Evolutionary conservation across 768 basidiomycete species (phyloP), one percentile per base, ranked within the genome.

Genomic region (Lactarius deliciosus): DNA sequence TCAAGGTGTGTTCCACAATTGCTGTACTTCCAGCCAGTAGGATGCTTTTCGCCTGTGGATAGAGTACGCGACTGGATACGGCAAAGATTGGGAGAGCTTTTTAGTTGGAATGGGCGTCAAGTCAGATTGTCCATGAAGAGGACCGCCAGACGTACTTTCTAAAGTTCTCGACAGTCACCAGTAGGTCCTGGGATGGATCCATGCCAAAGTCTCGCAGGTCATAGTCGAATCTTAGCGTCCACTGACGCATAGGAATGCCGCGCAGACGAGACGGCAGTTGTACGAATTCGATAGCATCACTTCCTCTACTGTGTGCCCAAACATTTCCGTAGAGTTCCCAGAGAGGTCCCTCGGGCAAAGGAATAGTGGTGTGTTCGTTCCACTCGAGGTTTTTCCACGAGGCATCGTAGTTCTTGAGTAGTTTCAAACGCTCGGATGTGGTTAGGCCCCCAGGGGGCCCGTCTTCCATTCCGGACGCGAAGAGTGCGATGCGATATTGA

Each of bases 141-240:
- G 41, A 15, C 38, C 38, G 60, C 34, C 1, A 72, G 77, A 70
- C 69, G 82, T 70, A 75, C 63, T 57, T 58, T 34, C 68, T 63
- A 25, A 78, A 1, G 20, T 9, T 47, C 54, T 69, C 69, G 43
- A 71, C n/a, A 2, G 65, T 43, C 18, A 67, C 64, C 13, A 71
- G 60, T 11, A 70, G 56, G 38, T 71, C 68, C 56, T 71, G 70
- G 43, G 64, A 66, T 15, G 70, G 65, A 36, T 71, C 70, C 18
- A 71, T 65, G 43, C 68, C 20, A 54, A 69, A 71, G 60, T 71
- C 70, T 32, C 68, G 65, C 36, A 61, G 1, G 15, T 25, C 8
- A 59, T 60, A 61, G 57, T 64, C 40, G 11, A 70, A 38, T 8
- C 8, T 53, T 45, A 71, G 36, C 2, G 55, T 63, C 70, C 70